Evolutionary conservation across 2,329 filamentous ascomycete species (phyloP).

Genomic region (Phaeosphaeria sp.): DNA sequence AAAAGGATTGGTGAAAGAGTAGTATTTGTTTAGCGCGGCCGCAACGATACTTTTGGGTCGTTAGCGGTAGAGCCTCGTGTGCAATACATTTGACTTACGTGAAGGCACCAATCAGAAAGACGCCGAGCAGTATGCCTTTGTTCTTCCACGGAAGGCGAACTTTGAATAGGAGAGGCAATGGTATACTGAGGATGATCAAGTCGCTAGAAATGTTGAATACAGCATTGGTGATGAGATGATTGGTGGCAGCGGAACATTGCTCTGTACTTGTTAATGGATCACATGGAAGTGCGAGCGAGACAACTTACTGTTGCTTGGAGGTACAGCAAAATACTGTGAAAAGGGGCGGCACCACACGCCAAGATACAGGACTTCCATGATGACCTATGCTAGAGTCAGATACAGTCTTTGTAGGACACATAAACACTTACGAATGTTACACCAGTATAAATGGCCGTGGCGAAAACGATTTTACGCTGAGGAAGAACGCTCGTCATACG

Average conservation of each 20-base stretch:
- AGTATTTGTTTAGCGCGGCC: conserved; percentile 67
- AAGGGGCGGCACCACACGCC: conserved; percentile 64
- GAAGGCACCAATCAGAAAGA: conserved; percentile 63
- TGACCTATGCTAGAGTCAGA: conserved; percentile 22
- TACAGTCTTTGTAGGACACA: not conserved
- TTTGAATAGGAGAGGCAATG: conserved; percentile 55
- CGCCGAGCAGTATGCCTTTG: conserved; percentile 61
- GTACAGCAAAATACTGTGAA: conserved; percentile 60
- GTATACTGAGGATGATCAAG: conserved; percentile 54
- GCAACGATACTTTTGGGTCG: conserved; percentile 55
- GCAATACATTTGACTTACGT: conserved; percentile 25
- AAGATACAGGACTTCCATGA: conserved; percentile 59
- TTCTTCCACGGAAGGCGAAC: conserved; percentile 53
- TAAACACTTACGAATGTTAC: conserved; percentile 51
- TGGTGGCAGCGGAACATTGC: conserved; percentile 54
- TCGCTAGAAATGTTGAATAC: conserved; percentile 57
- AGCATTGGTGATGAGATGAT: conserved; percentile 50
- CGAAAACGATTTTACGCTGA: conserved; percentile 47
- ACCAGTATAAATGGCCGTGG: conserved; percentile 54
- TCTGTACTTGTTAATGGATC: conserved; percentile 17
- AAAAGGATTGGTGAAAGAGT: conserved; percentile 65
- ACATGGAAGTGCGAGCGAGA: not conserved
- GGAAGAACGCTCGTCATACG: conserved; percentile 52
- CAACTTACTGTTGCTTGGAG: conserved; percentile 41
- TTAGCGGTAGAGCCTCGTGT: conserved; percentile 3